Conservation (phyloP, 2,329 filamentous ascomycete species). For the Aspergillus ustus region DNA sequence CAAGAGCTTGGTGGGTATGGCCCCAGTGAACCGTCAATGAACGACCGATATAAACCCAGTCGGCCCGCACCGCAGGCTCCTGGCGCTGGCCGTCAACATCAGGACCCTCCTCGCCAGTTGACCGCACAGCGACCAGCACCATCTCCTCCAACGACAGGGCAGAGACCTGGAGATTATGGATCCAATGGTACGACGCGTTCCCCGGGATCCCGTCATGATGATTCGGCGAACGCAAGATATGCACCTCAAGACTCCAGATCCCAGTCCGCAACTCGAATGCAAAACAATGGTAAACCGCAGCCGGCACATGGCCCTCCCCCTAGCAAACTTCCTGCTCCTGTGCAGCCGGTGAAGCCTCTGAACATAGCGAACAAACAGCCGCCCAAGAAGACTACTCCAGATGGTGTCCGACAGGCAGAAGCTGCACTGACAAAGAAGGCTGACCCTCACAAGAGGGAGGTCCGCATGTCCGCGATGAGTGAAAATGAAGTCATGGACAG, state of each 20-base stretch:
- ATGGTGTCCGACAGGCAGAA: constrained; percentile 86
- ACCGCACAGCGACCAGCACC: constrained; percentile 82
- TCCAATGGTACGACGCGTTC: constrained; percentile 40
- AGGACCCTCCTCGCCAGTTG: constrained; percentile 58
- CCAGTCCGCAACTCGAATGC: constrained; percentile 47
- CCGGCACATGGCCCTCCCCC: constrained; percentile 52
- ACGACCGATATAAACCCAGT: constrained; percentile 77
- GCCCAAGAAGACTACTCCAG: constrained; percentile 52
- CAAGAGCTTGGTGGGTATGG: constrained; percentile 82
- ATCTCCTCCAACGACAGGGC: constrained; percentile 62
- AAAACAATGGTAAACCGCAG: constrained; percentile 50
- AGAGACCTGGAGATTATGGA: constrained; percentile 27
- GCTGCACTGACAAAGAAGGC: constrained; percentile 83
- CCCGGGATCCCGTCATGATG: constrained; percentile 38
- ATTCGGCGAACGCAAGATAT: constrained; percentile 38
- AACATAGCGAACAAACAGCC: constrained; percentile 73
- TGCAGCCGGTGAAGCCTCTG: constrained; percentile 71
- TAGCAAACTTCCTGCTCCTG: constrained; percentile 63
- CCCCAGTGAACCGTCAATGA: constrained; percentile 54
- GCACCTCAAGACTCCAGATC: constrained; percentile 39
- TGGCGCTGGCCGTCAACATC: constrained; percentile 56
- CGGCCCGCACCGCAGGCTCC: constrained; percentile 84
- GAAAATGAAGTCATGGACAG: constrained; percentile 97
- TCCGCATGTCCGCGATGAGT: constrained; percentile 98
- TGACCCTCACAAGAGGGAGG: constrained; percentile 81